Base-by-base conservation (phyloP, 2,329 filamentous ascomycete species). In the Allantophomopsis cytisporea region DNA sequence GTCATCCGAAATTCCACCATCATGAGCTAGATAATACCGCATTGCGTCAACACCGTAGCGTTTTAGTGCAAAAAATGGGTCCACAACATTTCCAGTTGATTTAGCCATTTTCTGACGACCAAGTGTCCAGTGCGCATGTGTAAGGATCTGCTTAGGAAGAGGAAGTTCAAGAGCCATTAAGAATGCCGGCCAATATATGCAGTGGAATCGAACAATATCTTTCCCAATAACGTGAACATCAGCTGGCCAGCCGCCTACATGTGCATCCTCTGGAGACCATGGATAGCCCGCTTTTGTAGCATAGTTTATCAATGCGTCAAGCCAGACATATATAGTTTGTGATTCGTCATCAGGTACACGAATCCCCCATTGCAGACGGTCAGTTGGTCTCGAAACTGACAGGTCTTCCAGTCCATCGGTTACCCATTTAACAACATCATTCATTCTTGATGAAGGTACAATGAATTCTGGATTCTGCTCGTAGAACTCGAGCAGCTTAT, bases 321-420 rank as follows among this genome's bases (percentile, higher is more conserved):
- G 72, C 91, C 91, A 98, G 23, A 98, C 93, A 54, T 98, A 98
- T 42, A 98, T 89, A 2, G 88, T 96, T 60, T 96, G 91, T 14
- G 66, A 74, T 0, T 73, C 64, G 52, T 98, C 91, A 39, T 79
- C 80, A 0, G 91, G 91, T 18, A 95, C 91, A 6, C 70, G 77
- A 41, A 98, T 83, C 3, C 91, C 91, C 91, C 91, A 98, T 17
- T 66, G 72, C 32, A 96, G 61, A 36, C 91, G 73, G 40, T 80
- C 75, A 3, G 71, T 66, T 0, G 91, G 91, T 20, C 93, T 72
- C 2, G 89, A 96, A 38, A 95, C 75, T 3, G 87, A 95, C 12
- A 98, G 69, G 56, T 98, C 91, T 51, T 84, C 75, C 1, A 98
- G 69, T 6, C 86, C 80, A 39, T 78, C 70, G 41, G 74, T 65